Percentiles rank a stretch among this genome's conserved stretches.
phyloP scores from a whole-genome alignment of 768 basidiomycete genomes.

The Leccinum subtestaceum region DNA sequence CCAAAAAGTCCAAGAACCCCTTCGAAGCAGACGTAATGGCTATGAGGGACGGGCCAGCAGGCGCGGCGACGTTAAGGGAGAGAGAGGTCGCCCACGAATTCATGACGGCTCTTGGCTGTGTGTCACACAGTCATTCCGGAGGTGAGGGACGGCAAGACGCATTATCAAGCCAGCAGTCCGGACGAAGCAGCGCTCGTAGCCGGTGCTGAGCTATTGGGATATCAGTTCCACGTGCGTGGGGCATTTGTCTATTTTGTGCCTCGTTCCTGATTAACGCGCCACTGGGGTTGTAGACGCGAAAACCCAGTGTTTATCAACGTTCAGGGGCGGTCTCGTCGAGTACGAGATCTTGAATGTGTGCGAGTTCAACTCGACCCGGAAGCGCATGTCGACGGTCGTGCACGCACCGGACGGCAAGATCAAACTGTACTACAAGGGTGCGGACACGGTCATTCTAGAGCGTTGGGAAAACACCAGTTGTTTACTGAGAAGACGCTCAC shows the following conservation, averaged over 20 bases:
- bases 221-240: constrained; percentile 83
- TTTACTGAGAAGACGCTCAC: constrained; percentile 82
- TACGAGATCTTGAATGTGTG: constrained; percentile 94
- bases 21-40: constrained; percentile 43
- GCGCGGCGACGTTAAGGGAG: constrained; percentile 20
- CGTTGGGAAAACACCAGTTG: constrained; percentile 79
- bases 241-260: background rate
- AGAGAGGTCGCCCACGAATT: constrained; percentile 67
- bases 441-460: constrained; percentile 96
- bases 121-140: constrained; percentile 99
- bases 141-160: constrained; percentile 79
- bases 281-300: constrained; percentile 64
- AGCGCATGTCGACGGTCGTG: constrained; percentile 96
- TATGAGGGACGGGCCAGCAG: background rate
- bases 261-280: background rate
- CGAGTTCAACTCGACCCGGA: constrained; percentile 98
- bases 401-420: constrained; percentile 86
- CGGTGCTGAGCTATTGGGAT: constrained; percentile 89
- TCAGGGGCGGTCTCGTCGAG: constrained; percentile 63
- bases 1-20: constrained; percentile 43
- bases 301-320: constrained; percentile 93
- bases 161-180: constrained; percentile 95
- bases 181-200: constrained; percentile 96
- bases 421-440: constrained; percentile 95
- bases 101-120: constrained; percentile 78